Base-by-base conservation (phyloP, 306 rosid species). In the Prunus mongolica region DNA sequence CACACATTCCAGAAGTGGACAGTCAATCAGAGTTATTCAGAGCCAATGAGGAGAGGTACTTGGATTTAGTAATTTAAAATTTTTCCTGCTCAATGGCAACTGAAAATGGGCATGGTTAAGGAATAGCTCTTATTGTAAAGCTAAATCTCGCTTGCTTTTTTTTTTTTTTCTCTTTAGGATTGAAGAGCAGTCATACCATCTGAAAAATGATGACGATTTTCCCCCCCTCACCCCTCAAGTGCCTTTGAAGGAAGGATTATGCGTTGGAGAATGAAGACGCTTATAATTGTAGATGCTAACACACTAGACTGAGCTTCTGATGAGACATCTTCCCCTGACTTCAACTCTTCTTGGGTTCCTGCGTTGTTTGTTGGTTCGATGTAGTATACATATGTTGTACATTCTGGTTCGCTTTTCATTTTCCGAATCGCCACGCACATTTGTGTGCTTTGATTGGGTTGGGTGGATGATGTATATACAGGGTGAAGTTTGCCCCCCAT, bases 21-120 rank as follows among this genome's bases (percentile, higher is more conserved):
- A 76, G 12, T 77, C 75, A 72, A 44, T 78, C 62, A 47, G 90
- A 81, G 79, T 45, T 25, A 25, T 44, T 51, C 18, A 82, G 46
- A 65, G 79, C 45, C 63, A 74, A 84, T 74, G 76, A 67, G 80
- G 86, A 81, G 70, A 89, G 98, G 98, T 93, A 79, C 78, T 70
- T 34, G 62, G 41, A 75, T 54, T 38, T 60, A 11, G 30, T 64
- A 61, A 69, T 81, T 50, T 63, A 70, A 75, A 50, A 65, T 44
- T 22, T 69, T 72, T 67, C 60, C 47, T 73, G 18, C 38, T 28
- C 41, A 44, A 7, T 38, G 44, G 2, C 44, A 7, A 38, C 57
- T 27, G 0, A 18, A 7, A 22, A n/a, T 34, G 56, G 13, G 11
- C 18, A 44, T 58, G 32, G 50, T 74, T 80, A 72, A 38, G 44